phyloP scores from a whole-genome alignment of 148 eudicot genomes.

The Talinum fruticosum region DNA sequence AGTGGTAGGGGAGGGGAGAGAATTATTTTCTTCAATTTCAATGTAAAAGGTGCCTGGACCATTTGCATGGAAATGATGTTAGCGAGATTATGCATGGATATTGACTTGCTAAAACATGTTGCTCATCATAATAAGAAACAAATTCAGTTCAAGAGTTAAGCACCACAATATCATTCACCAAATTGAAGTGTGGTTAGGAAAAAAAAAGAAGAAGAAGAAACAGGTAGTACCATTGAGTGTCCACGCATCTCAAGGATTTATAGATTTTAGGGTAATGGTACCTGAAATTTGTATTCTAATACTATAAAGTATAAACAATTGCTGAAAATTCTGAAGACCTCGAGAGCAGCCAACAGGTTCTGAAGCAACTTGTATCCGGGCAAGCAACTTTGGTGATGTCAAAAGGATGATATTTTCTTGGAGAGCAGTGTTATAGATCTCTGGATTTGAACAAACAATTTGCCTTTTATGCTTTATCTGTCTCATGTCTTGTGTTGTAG shows the following conservation, averaged over 20 bases:
- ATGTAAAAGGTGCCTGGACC: not conserved
- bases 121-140: not conserved
- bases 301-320: not conserved
- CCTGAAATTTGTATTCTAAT: not conserved
- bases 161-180: not conserved
- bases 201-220: not conserved
- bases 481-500: not conserved
- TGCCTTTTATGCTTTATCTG: constrained; percentile 12
- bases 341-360: not conserved
- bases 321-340: not conserved
- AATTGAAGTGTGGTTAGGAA: not conserved
- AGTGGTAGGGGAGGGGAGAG: not conserved
- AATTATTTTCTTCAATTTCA: not conserved
- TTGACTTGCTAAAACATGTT: not conserved
- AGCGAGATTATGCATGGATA: not conserved
- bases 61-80: not conserved
- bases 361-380: not conserved
- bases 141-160: not conserved
- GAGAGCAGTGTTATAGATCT: not conserved
- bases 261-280: not conserved
- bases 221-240: not conserved
- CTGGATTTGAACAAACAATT: not conserved
- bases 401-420: not conserved
- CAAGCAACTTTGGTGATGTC: constrained; percentile 11
- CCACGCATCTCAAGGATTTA: not conserved